A percentile compares a stretch with the other conserved stretches of the same genome.
phyloP scores from a whole-genome alignment of 2,329 filamentous ascomycete genomes.

The Penicillium sp. region DNA sequence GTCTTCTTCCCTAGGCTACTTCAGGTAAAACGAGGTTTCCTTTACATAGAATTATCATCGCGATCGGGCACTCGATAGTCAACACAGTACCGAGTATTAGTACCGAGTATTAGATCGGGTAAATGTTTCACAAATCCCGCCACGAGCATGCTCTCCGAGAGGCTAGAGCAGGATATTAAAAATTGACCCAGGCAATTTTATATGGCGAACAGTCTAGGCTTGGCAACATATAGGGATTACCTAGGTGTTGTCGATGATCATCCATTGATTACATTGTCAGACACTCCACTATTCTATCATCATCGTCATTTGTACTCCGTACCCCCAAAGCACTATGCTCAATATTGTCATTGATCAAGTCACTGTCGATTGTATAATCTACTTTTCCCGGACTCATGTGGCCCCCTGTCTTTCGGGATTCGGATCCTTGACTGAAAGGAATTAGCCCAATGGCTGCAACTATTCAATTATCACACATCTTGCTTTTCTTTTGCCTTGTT shows the following conservation, averaged over 20 bases:
- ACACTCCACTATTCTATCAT: background rate
- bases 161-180: background rate
- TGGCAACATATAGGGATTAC: background rate
- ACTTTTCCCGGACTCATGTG: background rate
- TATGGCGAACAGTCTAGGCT: background rate
- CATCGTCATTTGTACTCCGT: background rate
- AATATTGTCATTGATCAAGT: too few species aligned
- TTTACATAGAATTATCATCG: background rate
- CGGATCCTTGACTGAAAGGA: slow-evolving; percentile 16
- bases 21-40: background rate
- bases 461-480: background rate
- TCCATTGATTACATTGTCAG: background rate
- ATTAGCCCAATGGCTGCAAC: background rate
- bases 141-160: background rate
- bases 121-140: slow-evolving; percentile 1
- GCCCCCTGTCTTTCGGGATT: slow-evolving; percentile 13
- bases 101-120: background rate
- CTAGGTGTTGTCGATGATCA: background rate
- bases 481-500: background rate
- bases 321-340: background rate
- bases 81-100: background rate
- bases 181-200: background rate
- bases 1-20: slow-evolving; percentile 15
- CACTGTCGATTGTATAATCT: background rate
- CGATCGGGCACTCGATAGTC: background rate